phyloP scores from a whole-genome alignment of 2,329 filamentous ascomycete genomes.

The Didymella exigua region DNA sequence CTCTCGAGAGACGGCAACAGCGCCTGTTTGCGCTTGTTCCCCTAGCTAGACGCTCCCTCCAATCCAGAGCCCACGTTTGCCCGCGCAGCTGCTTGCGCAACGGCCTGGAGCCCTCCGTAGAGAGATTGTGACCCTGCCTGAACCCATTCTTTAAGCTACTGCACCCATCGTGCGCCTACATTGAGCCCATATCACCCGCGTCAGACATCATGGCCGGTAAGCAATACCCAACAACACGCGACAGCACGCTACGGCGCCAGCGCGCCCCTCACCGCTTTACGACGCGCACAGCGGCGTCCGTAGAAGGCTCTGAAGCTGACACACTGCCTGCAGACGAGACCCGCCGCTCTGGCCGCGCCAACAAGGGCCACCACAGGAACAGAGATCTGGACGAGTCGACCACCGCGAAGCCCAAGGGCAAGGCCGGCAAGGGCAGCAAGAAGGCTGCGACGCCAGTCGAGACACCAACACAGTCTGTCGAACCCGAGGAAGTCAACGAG shows the following conservation, averaged over 20 bases:
- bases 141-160: conserved; percentile 41
- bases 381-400: conserved; percentile 62
- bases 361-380: conserved; percentile 95
- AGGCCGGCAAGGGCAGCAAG: conserved; percentile 11
- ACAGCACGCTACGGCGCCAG: conserved; percentile 9
- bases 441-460: conserved; percentile 26
- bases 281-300: conserved; percentile 19
- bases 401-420: conserved; percentile 52
- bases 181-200: conserved; percentile 38
- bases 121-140: conserved; percentile 46
- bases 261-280: conserved; percentile 9
- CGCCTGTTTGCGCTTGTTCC: conserved; percentile 23
- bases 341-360: conserved; percentile 91
- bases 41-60: conserved; percentile 36
- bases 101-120: conserved; percentile 39
- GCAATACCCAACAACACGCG: conserved; percentile 47
- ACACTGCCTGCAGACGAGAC: conserved; percentile 69
- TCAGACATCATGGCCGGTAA: conserved; percentile 65
- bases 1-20: conserved; percentile 23
- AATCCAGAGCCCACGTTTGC: conserved; percentile 26
- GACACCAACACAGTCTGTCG: conserved; percentile 50
- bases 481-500: conserved; percentile 52
- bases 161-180: conserved; percentile 33
- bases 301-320: conserved; percentile 34
- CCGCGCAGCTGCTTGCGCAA: conserved; percentile 27